These are phyloP conservation scores for Podospora didyma DNA, from an alignment of 495 filamentous ascomycete species.

Conservation along the genomic window DNA sequence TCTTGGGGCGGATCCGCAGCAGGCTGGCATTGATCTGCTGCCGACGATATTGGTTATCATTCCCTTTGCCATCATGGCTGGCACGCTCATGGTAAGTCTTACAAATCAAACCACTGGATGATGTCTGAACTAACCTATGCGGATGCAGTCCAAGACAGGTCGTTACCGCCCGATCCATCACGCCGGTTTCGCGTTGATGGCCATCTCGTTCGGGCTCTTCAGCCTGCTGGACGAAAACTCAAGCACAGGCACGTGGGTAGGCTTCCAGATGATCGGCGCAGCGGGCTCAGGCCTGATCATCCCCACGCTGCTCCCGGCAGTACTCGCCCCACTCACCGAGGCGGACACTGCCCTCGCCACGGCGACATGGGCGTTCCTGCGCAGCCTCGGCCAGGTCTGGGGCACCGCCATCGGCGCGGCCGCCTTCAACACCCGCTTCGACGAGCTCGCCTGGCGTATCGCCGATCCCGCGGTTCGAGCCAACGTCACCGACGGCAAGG, in stretches of 20 bases:
- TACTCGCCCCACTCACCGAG: conserved; percentile 30
- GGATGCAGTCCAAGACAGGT: conserved; percentile 36
- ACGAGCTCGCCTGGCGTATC: conserved; percentile 14
- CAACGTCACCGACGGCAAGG: conserved; percentile 8
- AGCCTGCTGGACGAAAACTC: conserved; percentile 25
- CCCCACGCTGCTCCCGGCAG: not conserved
- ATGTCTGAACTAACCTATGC: no score
- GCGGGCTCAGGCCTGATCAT: not conserved
- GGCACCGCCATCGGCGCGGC: conserved; percentile 43
- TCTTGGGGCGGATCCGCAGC: conserved; percentile 17
- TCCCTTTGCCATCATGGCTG: conserved; percentile 24
- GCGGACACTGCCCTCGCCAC: conserved; percentile 38
- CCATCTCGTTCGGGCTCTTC: conserved; percentile 37
- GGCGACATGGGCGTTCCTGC: conserved; percentile 40
- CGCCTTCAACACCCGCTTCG: conserved; percentile 38
- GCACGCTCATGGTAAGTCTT: conserved; percentile 28
- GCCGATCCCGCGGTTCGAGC: conserved; percentile 10
- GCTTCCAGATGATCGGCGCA: conserved; percentile 18
- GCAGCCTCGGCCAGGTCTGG: conserved; percentile 48
- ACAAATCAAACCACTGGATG: no score
- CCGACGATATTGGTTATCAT: conserved; percentile 27
- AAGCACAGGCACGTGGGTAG: conserved; percentile 22
- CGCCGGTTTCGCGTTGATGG: conserved; percentile 30
- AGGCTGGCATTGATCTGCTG: conserved; percentile 34
- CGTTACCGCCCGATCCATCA: conserved; percentile 35